phyloP scores from a whole-genome alignment of 2,329 filamentous ascomycete genomes.

The Penicillium sp. region DNA sequence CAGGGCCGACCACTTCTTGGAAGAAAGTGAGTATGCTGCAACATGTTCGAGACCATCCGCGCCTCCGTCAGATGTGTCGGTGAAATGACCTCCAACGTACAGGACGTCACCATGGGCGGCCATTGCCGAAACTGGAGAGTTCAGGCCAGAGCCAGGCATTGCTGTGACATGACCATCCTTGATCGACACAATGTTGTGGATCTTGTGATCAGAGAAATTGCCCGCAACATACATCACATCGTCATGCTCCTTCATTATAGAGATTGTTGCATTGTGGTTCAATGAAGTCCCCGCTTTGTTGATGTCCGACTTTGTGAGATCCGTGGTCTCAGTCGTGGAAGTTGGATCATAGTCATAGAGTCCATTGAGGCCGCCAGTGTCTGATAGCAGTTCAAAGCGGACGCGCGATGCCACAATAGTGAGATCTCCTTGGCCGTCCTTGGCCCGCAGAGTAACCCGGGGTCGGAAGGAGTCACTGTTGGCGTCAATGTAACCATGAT shows the following conservation, averaged over 20 bases:
- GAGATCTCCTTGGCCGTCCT: constrained; percentile 57
- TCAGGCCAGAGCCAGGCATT: constrained; percentile 68
- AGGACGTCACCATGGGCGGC: constrained; percentile 62
- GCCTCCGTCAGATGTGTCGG: constrained; percentile 61
- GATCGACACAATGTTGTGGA: constrained; percentile 74
- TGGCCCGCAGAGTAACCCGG: constrained; percentile 70
- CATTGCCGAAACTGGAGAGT: constrained; percentile 71
- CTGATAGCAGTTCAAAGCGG: constrained; percentile 60
- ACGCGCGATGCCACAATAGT: constrained; percentile 88
- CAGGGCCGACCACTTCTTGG: constrained; percentile 70
- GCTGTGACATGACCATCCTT: constrained; percentile 59
- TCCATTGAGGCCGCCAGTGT: constrained; percentile 77
- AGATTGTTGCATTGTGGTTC: constrained; percentile 63
- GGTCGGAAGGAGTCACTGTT: constrained; percentile 70
- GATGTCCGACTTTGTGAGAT: constrained; percentile 69
- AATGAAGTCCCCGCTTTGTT: constrained; percentile 72
- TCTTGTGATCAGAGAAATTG: constrained; percentile 68
- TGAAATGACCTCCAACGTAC: constrained; percentile 84
- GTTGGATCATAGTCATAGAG: constrained; percentile 83
- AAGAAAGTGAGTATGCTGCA: constrained; percentile 67
- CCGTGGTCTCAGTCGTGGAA: constrained; percentile 52
- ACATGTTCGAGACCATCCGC: constrained; percentile 67
- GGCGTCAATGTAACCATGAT: constrained; percentile 77
- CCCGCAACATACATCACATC: constrained; percentile 73
- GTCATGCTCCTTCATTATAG: constrained; percentile 61